Evolutionary conservation across 257 asterid species (phyloP).

Genomic region (Fraxinus anomala): DNA sequence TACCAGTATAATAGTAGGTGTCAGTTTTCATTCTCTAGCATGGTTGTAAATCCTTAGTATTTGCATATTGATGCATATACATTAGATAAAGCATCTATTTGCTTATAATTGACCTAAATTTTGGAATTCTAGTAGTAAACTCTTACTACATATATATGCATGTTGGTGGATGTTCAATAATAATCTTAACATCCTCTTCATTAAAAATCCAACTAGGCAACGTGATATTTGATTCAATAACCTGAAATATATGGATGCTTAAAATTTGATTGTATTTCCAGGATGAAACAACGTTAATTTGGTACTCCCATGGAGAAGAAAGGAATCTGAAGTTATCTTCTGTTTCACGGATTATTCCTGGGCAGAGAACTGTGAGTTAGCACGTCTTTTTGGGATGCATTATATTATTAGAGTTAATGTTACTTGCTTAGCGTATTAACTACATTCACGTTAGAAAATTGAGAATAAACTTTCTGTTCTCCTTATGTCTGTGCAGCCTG

Average conservation of each 20-base stretch:
- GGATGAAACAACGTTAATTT: constrained; percentile 86
- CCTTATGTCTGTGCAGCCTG: constrained; percentile 63
- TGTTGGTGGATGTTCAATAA: not conserved
- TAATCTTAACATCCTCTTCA: constrained; percentile 14
- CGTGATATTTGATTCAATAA: constrained; percentile 16
- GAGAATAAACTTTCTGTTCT: constrained; percentile 16
- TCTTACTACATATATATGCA: constrained; percentile 2
- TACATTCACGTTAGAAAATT: constrained; percentile 5
- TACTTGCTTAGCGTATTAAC: constrained; percentile 26
- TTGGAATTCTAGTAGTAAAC: not conserved
- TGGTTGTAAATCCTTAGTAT: not conserved
- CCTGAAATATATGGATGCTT: not conserved
- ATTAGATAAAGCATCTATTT: not conserved
- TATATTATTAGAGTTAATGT: constrained; percentile 28
- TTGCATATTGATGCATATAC: not conserved
- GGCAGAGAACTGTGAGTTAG: constrained; percentile 97
- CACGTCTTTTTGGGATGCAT: constrained; percentile 27
- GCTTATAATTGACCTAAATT: not conserved
- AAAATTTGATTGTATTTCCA: constrained; percentile 38
- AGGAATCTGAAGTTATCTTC: constrained; percentile 75
- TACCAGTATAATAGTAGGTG: not conserved
- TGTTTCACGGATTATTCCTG: constrained; percentile 83
- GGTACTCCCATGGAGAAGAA: constrained; percentile 89
- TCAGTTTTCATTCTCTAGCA: not conserved
- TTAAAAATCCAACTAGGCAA: not conserved